Evolutionary conservation across 2,329 filamentous ascomycete species (phyloP).

Genomic region (Monilinia fructicola): DNA sequence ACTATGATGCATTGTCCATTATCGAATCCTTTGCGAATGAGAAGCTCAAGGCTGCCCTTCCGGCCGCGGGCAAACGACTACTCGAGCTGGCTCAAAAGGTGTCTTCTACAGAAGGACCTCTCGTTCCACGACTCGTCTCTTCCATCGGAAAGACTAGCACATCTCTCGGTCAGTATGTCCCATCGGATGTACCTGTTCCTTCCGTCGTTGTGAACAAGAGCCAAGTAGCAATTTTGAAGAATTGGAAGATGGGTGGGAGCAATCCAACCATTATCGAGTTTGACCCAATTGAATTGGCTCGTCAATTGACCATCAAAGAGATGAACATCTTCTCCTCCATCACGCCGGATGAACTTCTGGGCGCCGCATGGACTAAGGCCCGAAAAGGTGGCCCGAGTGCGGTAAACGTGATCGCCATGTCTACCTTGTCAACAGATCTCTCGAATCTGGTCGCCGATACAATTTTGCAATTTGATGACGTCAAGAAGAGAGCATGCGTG

Average conservation of each 20-base stretch:
- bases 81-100: slow-evolving; percentile 79
- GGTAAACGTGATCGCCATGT: slow-evolving; percentile 92
- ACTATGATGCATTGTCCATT: slow-evolving; percentile 70
- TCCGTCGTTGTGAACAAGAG: slow-evolving; percentile 69
- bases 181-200: slow-evolving; percentile 71
- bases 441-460: slow-evolving; percentile 92
- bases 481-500: slow-evolving; percentile 83
- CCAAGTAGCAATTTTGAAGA: slow-evolving; percentile 68
- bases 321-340: slow-evolving; percentile 91
- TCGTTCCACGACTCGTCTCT: slow-evolving; percentile 80
- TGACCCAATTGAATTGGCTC: slow-evolving; percentile 84
- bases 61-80: slow-evolving; percentile 77
- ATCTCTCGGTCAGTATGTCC: slow-evolving; percentile 67
- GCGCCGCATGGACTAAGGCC: slow-evolving; percentile 85
- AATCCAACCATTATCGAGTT: slow-evolving; percentile 81
- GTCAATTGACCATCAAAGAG: slow-evolving; percentile 90
- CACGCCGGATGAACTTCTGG: slow-evolving; percentile 85
- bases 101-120: slow-evolving; percentile 65
- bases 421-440: slow-evolving; percentile 84
- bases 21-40: slow-evolving; percentile 79
- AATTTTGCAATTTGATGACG: slow-evolving; percentile 83
- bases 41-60: slow-evolving; percentile 66
- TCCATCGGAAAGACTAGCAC: slow-evolving; percentile 87
- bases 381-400: slow-evolving; percentile 69
- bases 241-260: slow-evolving; percentile 71